Percentiles rank a stretch among this genome's conserved stretches.
These are phyloP conservation scores for Ophiocordyceps camponoti-floridani DNA, from an alignment of 2,329 filamentous ascomycete species.

Conservation along the genomic window DNA sequence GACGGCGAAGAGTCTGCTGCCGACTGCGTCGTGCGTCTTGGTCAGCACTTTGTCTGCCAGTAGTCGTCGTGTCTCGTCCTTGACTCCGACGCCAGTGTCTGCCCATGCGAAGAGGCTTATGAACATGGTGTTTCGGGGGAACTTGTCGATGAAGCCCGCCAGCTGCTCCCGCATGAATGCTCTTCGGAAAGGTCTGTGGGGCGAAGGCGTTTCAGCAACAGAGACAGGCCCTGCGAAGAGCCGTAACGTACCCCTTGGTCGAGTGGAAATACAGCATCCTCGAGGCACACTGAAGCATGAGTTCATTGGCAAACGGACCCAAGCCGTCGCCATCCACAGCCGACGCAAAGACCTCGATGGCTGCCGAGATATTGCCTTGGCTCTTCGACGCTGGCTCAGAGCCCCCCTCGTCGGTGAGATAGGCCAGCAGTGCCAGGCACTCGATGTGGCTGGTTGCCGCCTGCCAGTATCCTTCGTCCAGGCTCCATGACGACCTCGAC, in stretches of 20 bases:
- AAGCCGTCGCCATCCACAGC: constrained; percentile 22
- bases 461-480: constrained; percentile 29
- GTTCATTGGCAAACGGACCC: constrained; percentile 31
- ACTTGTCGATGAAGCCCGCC: constrained; percentile 38
- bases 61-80: constrained; percentile 58
- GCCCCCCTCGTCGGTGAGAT: constrained; percentile 31
- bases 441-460: constrained; percentile 40
- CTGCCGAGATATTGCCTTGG: constrained; percentile 39
- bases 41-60: constrained; percentile 33
- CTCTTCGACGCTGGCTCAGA: constrained; percentile 23
- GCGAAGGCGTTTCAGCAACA: neutral
- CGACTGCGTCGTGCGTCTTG: constrained; percentile 20
- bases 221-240: neutral
- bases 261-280: constrained; percentile 50
- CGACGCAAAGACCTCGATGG: constrained; percentile 20
- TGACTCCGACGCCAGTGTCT: constrained; percentile 51
- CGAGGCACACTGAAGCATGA: constrained; percentile 50
- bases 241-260: constrained; percentile 27
- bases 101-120: constrained; percentile 57
- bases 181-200: constrained; percentile 45
- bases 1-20: constrained; percentile 30
- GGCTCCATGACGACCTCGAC: constrained; percentile 33
- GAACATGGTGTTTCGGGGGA: constrained; percentile 63
- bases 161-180: constrained; percentile 45
- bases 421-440: constrained; percentile 46